Conservation (phyloP, 768 basidiomycete species). For the Vishniacozyma victoriae region DNA sequence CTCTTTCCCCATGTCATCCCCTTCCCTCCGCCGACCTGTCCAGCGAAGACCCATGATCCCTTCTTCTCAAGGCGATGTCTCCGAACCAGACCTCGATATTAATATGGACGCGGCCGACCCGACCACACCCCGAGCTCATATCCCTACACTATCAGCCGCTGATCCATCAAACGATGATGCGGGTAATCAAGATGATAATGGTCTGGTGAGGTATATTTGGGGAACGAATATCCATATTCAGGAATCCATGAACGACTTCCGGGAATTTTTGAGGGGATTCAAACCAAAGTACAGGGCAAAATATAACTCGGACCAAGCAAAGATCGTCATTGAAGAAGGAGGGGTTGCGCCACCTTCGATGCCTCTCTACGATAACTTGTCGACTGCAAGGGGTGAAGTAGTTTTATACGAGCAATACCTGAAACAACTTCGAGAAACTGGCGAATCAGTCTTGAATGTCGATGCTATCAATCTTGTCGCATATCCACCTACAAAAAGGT, state of each 20-base stretch:
- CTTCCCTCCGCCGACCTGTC: constrained; percentile 47
- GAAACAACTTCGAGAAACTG: constrained; percentile 78
- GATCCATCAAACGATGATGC: constrained; percentile 49
- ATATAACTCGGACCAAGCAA: constrained; percentile 52
- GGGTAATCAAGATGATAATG: constrained; percentile 47
- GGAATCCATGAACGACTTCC: constrained; percentile 85
- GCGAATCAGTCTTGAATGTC: constrained; percentile 87
- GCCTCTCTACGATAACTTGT: constrained; percentile 42
- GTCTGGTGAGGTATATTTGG: constrained; percentile 88
- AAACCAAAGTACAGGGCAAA: constrained; percentile 79
- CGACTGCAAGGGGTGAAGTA: constrained; percentile 33
- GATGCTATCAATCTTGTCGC: constrained; percentile 79
- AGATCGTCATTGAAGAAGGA: constrained; percentile 34
- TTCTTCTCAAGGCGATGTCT: too few species aligned
- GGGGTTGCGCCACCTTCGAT: constrained; percentile 28
- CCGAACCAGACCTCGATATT: constrained; percentile 9
- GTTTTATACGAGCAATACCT: constrained; percentile 72
- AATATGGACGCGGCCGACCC: constrained; percentile 8
- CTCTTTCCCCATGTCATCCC: constrained; percentile 58
- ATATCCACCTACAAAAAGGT: constrained; percentile 75
- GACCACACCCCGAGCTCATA: constrained; percentile 11
- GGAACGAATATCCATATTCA: constrained; percentile 90
- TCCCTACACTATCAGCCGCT: constrained; percentile 58
- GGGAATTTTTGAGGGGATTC: constrained; percentile 83
- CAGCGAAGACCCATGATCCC: too few species aligned